Evolutionary conservation across 768 basidiomycete genomes (phyloP).

Genomic region (Termitomyces sp.): DNA sequence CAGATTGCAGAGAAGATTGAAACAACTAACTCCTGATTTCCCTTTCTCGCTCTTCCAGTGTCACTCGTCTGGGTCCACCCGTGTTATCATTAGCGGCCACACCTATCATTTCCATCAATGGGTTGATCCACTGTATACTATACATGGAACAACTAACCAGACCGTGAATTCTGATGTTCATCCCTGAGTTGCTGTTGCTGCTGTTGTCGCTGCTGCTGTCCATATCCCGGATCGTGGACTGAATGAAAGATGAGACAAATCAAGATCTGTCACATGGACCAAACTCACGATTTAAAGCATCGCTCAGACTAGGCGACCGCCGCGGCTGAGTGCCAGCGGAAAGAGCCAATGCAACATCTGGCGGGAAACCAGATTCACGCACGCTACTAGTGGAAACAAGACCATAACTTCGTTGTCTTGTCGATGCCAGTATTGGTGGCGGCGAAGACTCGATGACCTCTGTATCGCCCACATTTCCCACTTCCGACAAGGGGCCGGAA

Average conservation of each 20-base stretch:
- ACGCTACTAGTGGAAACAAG: conserved; percentile 20
- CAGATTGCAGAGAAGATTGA: background rate
- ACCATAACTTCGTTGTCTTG: conserved; percentile 25
- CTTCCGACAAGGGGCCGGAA: conserved; percentile 8
- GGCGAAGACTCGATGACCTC: conserved; percentile 27
- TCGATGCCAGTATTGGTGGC: conserved; percentile 18
- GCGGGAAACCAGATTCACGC: conserved; percentile 12
- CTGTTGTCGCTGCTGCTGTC: conserved; percentile 17
- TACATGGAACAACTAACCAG: conserved; percentile 27
- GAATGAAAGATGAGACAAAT: conserved; percentile 1
- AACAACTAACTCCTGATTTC: conserved; percentile 17
- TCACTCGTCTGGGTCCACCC: conserved; percentile 32
- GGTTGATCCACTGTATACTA: background rate
- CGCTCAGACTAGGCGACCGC: conserved; percentile 76
- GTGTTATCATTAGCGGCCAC: conserved; percentile 23
- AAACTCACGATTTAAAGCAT: conserved; percentile 42
- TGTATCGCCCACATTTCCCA: conserved; percentile 25
- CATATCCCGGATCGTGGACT: conserved; percentile 30
- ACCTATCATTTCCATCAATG: background rate
- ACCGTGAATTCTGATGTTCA: conserved; percentile 29
- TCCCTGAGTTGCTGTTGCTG: conserved; percentile 37
- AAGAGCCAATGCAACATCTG: conserved; percentile 26
- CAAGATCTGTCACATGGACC: conserved; percentile 1
- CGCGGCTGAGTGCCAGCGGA: conserved; percentile 55
- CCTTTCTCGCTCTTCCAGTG: conserved; percentile 34